Percentiles rank a stretch among this genome's conserved stretches.
Conservation (phyloP, 495 filamentous ascomycete genomes). For the Wilcoxina mikolae region DNA sequence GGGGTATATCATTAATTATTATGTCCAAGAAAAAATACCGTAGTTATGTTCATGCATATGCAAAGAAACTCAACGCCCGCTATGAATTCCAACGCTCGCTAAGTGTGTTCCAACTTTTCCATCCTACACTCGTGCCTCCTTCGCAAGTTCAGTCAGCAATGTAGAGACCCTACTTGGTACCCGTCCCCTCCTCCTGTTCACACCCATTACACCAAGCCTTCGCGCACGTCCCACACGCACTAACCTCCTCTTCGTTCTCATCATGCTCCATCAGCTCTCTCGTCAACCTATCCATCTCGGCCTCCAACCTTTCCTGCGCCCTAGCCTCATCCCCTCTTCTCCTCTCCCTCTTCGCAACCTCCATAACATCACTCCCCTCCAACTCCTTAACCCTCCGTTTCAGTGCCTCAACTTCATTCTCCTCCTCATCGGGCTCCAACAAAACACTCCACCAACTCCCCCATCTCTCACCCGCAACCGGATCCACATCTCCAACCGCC, state of each 20-base stretch:
- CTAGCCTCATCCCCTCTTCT: neutral
- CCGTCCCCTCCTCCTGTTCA: neutral
- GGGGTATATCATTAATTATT: too few relatives aligned
- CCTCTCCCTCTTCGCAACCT: neutral
- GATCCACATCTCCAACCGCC: conserved; percentile 1
- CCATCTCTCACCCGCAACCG: neutral
- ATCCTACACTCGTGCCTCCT: too few relatives aligned
- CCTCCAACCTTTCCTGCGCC: neutral
- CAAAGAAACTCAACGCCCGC: too few relatives aligned
- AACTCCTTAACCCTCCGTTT: neutral
- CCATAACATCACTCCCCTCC: neutral
- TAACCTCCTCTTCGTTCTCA: neutral
- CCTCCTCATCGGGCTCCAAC: neutral
- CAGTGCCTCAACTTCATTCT: neutral
- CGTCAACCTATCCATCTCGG: neutral
- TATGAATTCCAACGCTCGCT: too few relatives aligned
- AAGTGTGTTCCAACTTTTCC: too few relatives aligned
- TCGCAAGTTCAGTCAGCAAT: too few relatives aligned
- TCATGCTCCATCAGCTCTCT: neutral
- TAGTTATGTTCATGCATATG: too few relatives aligned
- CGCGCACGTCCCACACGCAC: neutral
- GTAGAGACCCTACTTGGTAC: too few relatives aligned
- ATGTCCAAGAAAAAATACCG: too few relatives aligned
- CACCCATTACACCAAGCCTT: neutral
- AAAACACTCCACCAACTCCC: neutral